phyloP scores from a whole-genome alignment of 2,329 filamentous ascomycete genomes.

The Fulvia fulva region DNA sequence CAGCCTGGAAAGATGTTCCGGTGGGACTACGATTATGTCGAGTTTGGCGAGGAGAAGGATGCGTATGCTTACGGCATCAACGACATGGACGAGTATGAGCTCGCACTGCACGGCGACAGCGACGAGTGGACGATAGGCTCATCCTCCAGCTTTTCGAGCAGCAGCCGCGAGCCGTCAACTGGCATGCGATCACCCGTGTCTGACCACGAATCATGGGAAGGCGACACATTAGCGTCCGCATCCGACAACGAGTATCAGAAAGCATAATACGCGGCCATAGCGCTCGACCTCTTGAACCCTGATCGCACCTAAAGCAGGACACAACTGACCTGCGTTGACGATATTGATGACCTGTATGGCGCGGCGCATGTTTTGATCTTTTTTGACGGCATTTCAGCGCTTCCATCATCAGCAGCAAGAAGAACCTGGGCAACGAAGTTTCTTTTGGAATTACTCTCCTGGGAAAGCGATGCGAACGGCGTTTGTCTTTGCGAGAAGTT shows the following conservation, averaged over 20 bases:
- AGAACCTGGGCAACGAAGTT: constrained; percentile 7
- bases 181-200: constrained; percentile 49
- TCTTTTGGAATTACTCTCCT: constrained; percentile 7
- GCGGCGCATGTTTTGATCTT: constrained; percentile 13
- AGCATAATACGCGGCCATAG: constrained; percentile 16
- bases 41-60: constrained; percentile 63
- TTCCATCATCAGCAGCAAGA: constrained; percentile 5
- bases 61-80: constrained; percentile 53
- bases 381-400: constrained; percentile 16
- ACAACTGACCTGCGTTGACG: constrained; percentile 16
- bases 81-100: constrained; percentile 51
- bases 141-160: constrained; percentile 69
- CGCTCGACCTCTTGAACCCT: background rate
- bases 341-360: constrained; percentile 22
- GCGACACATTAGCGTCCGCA: constrained; percentile 48
- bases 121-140: constrained; percentile 90
- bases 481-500: background rate
- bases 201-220: constrained; percentile 56
- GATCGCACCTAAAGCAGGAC: constrained; percentile 8
- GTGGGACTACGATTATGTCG: constrained; percentile 94
- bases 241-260: constrained; percentile 27
- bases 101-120: constrained; percentile 56
- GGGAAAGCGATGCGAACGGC: constrained; percentile 3
- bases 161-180: constrained; percentile 55
- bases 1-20: constrained; percentile 82